Conservation (phyloP, 2,329 filamentous ascomycete species). For the Colletotrichum incanum region DNA sequence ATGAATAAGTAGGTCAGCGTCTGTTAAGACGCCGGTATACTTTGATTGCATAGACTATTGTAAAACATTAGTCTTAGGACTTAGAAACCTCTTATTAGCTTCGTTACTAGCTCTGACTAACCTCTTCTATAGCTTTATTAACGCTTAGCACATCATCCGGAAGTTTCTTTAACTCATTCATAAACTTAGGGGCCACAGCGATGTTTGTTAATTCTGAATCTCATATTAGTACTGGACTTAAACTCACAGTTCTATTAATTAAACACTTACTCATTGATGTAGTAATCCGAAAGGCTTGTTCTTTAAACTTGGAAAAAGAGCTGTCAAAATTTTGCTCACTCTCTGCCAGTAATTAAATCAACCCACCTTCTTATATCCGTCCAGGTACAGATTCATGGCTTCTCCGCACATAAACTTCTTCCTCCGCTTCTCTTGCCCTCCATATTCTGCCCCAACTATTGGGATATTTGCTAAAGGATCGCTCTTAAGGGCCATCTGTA, state of each 20-base stretch:
- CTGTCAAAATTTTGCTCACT: too few relatives aligned
- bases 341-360: too few relatives aligned
- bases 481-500: conserved; percentile 10
- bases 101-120: background rate
- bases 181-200: conserved; percentile 50
- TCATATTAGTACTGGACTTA: background rate
- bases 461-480: conserved; percentile 44
- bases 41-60: conserved; percentile 49
- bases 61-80: too few relatives aligned
- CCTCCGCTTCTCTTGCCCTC: conserved; percentile 47
- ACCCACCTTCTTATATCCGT: conserved; percentile 50
- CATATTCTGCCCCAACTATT: conserved; percentile 47
- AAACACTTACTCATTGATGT: conserved; percentile 45
- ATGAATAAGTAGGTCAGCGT: conserved; percentile 45
- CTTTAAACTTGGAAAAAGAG: conserved; percentile 48
- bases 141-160: conserved; percentile 52
- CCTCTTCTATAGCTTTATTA: conserved; percentile 41
- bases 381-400: conserved; percentile 46
- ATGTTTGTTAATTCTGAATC: conserved; percentile 46
- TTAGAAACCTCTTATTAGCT: background rate
- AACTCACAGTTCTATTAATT: background rate
- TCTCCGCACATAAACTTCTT: conserved; percentile 45
- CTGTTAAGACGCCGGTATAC: conserved; percentile 51
- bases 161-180: conserved; percentile 51
- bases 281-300: conserved; percentile 49